A percentile compares a stretch with the other conserved stretches of the same genome.
Evolutionary conservation across 805 yeast genomes (phyloP).

Genomic region (Saccharomycopsis sp.): DNA sequence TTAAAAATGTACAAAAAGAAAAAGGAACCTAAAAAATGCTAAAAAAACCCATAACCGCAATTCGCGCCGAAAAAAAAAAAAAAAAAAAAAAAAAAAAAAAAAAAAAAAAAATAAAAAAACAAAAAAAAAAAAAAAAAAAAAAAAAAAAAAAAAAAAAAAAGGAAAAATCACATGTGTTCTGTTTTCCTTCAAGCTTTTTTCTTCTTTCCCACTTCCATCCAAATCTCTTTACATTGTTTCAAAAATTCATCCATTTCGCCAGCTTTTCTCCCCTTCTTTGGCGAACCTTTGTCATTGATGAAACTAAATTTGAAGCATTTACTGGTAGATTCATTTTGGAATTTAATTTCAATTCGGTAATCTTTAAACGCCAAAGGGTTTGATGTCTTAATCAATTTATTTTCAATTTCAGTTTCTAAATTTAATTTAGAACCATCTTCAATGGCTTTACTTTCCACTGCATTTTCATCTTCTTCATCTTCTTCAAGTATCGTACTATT

Average conservation of each 20-base stretch:
- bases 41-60: no score
- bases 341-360: neutral
- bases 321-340: neutral
- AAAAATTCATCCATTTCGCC: conserved; percentile 4
- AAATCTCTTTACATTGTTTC: conserved; percentile 4
- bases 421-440: conserved; percentile 32
- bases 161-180: neutral
- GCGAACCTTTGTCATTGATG: neutral
- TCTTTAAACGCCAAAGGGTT: neutral
- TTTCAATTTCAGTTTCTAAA: conserved; percentile 3
- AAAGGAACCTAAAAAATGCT: no score
- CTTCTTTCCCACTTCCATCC: conserved; percentile 5
- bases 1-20: no score
- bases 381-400: neutral
- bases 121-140: no score
- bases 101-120: no score
- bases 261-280: neutral
- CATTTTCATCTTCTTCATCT: conserved; percentile 23
- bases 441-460: conserved; percentile 31
- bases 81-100: no score
- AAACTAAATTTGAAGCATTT: neutral
- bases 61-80: no score
- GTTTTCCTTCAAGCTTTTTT: neutral
- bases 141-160: neutral
- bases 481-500: conserved; percentile 20